Evolutionary conservation across 164 flowering plant species (phyloP), one percentile per base, ranked within the genome.

Genomic region (Tinospora cordifolia): DNA sequence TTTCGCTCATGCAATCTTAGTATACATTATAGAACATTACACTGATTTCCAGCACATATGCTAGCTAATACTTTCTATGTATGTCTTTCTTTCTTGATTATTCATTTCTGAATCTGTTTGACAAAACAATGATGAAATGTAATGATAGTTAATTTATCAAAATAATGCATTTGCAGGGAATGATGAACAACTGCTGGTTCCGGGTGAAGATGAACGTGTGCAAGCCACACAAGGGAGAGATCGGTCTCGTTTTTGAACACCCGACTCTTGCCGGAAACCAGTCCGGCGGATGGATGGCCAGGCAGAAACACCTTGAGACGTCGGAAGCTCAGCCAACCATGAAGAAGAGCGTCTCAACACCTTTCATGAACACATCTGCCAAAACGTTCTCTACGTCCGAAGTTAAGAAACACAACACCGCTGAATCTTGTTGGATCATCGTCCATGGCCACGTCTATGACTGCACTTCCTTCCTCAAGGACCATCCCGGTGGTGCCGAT

Each of bases 161-260:
- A 14, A 19, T 14, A 13, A 6, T 8, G 6, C 38, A 65, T 40
- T 25, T 70, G 62, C 85, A 93, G 98, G 98, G 98, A 1, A 93
- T 93, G 98, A 93, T 93, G 98, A 93, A 93, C 84, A 93, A 93
- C 69, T 93, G 97, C 75, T 93, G 98, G 98, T 93, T 91, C 82
- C 79, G 89, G 24, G 93, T 93, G 44, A 93, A 85, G 70, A 84
- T 83, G 34, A 87, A 84, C 63, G 80, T 87, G 75, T 90, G 93
- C 86, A 90, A 81, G 78, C 87, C 85, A 1, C 84, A 83, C 83
- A 81, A 76, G 67, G 96, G 96, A 8, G 98, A 93, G 77, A 83
- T 90, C 27, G 94, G 97, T 11, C 82, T 93, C 66, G 84, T 87
- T 14, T 93, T 93, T 82, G 93, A 91, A 83, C 97, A 93, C 83